A percentile compares a stretch with the other conserved stretches of the same genome.
phyloP scores from a whole-genome alignment of 2,329 filamentous ascomycete genomes.

The Aspergillus hortae region DNA sequence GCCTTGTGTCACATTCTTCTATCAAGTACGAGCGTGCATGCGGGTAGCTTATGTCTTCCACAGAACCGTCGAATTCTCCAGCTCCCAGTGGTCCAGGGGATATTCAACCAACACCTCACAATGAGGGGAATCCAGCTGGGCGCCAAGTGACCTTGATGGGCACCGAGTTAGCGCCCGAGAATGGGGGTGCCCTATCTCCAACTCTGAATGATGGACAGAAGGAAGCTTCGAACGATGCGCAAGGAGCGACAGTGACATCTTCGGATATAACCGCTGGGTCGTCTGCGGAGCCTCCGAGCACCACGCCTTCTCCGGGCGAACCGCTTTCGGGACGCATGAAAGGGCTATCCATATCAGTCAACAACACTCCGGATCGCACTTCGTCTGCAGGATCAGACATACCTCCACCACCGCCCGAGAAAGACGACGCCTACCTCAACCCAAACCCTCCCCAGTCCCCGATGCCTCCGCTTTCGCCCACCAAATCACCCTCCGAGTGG shows the following conservation, averaged over 20 bases:
- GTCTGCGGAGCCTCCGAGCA: conserved; percentile 8
- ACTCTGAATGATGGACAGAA: conserved; percentile 8
- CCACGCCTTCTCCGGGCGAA: conserved; percentile 14
- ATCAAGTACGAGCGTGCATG: conserved; percentile 27
- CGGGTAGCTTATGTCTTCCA: conserved; percentile 42
- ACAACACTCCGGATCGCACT: conserved; percentile 17
- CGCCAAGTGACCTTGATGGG: conserved; percentile 20
- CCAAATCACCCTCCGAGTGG: conserved; percentile 34
- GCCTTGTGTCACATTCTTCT: conserved; percentile 1
- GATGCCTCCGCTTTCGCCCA: conserved; percentile 37
- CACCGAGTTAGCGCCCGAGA: conserved; percentile 14
- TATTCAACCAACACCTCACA: conserved; percentile 14
- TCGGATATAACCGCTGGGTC: conserved; percentile 5
- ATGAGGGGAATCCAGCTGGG: conserved; percentile 19
- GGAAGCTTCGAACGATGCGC: conserved; percentile 5
- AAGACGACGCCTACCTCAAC: conserved; percentile 52
- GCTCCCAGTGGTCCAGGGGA: conserved; percentile 22
- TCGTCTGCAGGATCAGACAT: conserved; percentile 15
- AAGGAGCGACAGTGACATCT: not conserved
- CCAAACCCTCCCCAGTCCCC: conserved; percentile 29
- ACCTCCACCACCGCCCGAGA: conserved; percentile 49
- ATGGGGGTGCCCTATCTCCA: conserved; percentile 17
- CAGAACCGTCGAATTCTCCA: conserved; percentile 23
- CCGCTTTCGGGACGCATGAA: conserved; percentile 28
- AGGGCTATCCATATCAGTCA: conserved; percentile 28